A percentile compares a stretch with the other conserved stretches of the same genome.
phyloP scores from a whole-genome alignment of 257 asterid genomes.

The Nicotiana benthamiana region DNA sequence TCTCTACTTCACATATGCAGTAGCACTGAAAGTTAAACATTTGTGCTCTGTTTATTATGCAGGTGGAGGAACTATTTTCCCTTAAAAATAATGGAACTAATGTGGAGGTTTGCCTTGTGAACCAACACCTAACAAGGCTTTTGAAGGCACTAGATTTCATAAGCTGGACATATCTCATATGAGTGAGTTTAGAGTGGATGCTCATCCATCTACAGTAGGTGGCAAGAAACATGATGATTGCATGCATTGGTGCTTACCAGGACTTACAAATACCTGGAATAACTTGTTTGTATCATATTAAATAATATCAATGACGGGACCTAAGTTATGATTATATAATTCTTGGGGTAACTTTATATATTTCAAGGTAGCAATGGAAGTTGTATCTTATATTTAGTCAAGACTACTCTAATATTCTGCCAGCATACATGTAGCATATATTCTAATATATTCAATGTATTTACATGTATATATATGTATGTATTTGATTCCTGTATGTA shows the following conservation, averaged over 20 bases:
- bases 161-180: slow-evolving; percentile 54
- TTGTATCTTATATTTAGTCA: no score
- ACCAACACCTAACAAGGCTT: slow-evolving; percentile 53
- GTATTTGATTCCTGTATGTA: no score
- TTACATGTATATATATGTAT: no score
- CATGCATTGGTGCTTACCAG: slow-evolving; percentile 99
- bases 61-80: slow-evolving; percentile 78
- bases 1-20: no score
- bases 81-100: slow-evolving; percentile 61
- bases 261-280: slow-evolving; percentile 86
- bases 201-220: slow-evolving; percentile 78
- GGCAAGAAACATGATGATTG: slow-evolving; percentile 87
- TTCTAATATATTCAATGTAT: no score
- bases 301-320: slow-evolving; percentile 21
- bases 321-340: neutral
- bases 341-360: neutral
- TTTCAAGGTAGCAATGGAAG: no score
- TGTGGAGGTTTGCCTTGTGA: slow-evolving; percentile 78
- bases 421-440: no score
- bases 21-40: neutral
- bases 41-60: neutral
- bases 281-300: slow-evolving; percentile 62
- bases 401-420: no score
- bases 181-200: slow-evolving; percentile 86
- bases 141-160: slow-evolving; percentile 46